Evolutionary conservation across 306 rosid species (phyloP).

Genomic region (Quercus alba): DNA sequence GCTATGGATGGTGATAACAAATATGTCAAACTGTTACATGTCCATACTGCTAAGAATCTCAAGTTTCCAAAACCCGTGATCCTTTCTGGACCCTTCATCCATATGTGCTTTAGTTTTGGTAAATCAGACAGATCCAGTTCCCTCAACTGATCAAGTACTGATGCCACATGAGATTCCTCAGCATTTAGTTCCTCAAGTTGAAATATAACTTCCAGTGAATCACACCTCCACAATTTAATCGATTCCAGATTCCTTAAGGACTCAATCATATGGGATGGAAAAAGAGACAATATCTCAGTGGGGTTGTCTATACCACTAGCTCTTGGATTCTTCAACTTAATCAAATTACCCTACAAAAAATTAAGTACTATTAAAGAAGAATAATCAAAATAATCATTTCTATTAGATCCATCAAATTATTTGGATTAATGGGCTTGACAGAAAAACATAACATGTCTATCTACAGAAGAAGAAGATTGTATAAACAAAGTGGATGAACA

Average conservation of each 20-base stretch:
- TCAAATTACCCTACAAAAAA: no score
- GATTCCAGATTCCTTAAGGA: not conserved
- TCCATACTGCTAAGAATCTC: not conserved
- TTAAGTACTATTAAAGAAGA: no score
- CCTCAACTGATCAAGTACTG: not conserved
- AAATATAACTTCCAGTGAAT: not conserved
- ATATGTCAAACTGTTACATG: not conserved
- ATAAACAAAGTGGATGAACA: no score
- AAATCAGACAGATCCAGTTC: not conserved
- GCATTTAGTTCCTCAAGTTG: not conserved
- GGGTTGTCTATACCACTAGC: not conserved
- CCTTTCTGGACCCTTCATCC: not conserved
- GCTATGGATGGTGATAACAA: not conserved
- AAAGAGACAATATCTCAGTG: not conserved
- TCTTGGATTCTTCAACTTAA: no score
- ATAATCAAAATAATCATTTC: no score
- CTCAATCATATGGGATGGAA: not conserved
- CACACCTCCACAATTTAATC: not conserved
- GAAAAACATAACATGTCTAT: no score
- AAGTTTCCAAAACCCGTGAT: not conserved
- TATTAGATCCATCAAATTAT: no score
- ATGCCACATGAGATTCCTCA: not conserved
- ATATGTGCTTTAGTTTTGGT: not conserved
- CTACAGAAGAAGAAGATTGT: no score
- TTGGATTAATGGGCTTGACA: no score